Evolutionary conservation across 768 basidiomycete species (phyloP).

Genomic region (Boletus fagicola): DNA sequence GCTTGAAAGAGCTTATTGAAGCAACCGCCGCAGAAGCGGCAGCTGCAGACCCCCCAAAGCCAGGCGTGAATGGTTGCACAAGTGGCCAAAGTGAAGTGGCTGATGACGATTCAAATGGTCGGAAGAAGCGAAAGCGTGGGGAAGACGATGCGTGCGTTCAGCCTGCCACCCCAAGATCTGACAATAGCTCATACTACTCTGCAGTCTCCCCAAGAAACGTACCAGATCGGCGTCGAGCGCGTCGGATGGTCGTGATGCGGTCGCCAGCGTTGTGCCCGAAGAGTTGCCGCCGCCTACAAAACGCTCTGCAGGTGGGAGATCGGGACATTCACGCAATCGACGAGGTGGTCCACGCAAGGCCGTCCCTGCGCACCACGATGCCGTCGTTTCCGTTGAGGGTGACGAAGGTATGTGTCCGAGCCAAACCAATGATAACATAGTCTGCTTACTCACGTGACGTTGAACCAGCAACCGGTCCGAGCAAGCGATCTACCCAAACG

Average conservation of each 20-base stretch:
- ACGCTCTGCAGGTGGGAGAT: slow-evolving; percentile 26
- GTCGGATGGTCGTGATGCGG: slow-evolving; percentile 54
- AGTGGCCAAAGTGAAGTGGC: slow-evolving; percentile 43
- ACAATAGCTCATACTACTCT: slow-evolving; percentile 12
- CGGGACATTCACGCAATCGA: slow-evolving; percentile 30
- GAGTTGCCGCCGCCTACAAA: slow-evolving; percentile 41
- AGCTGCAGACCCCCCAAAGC: slow-evolving; percentile 43
- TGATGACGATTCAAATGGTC: slow-evolving; percentile 49
- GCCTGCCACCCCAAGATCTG: neutral
- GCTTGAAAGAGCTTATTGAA: slow-evolving; percentile 72
- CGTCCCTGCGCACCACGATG: slow-evolving; percentile 22
- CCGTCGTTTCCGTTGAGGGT: slow-evolving; percentile 41
- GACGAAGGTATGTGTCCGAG: slow-evolving; percentile 57
- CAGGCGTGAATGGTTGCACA: slow-evolving; percentile 36
- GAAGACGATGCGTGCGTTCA: slow-evolving; percentile 68
- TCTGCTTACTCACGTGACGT: slow-evolving; percentile 36
- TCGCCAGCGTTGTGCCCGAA: slow-evolving; percentile 38
- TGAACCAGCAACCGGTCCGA: slow-evolving; percentile 36
- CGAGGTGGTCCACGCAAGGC: slow-evolving; percentile 33
- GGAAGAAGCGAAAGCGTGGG: slow-evolving; percentile 72
- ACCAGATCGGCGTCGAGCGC: slow-evolving; percentile 72
- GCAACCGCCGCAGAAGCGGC: slow-evolving; percentile 72
- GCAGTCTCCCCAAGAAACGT: slow-evolving; percentile 61
- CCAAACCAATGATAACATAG: slow-evolving; percentile 9
- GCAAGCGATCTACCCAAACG: slow-evolving; percentile 42